Evolutionary conservation across 495 filamentous ascomycete genomes (phyloP).

Genomic region (Cairneyella variabilis): DNA sequence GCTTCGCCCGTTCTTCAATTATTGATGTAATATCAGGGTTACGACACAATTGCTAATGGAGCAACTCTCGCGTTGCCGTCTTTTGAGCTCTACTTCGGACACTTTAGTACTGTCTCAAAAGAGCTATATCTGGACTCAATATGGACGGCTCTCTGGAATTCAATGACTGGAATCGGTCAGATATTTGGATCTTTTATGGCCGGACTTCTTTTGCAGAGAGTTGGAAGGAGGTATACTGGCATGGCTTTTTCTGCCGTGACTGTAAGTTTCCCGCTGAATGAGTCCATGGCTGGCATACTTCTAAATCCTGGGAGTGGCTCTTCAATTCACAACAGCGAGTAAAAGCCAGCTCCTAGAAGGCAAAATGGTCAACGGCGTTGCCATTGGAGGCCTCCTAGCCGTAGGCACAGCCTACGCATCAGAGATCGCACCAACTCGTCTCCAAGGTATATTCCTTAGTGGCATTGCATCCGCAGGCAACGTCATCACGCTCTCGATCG

Average conservation of each 20-base stretch:
- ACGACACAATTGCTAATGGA: slow-evolving; percentile 26
- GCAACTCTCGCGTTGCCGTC: slow-evolving; percentile 27
- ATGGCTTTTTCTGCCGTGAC: slow-evolving; percentile 14
- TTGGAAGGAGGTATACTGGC: slow-evolving; percentile 22
- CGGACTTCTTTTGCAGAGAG: slow-evolving; percentile 24
- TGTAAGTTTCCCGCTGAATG: slow-evolving; percentile 5
- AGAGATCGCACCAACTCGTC: slow-evolving; percentile 24
- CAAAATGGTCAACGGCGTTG: slow-evolving; percentile 27
- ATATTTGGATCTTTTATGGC: slow-evolving; percentile 25
- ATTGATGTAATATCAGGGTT: too few relatives aligned
- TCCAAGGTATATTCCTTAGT: slow-evolving; percentile 20
- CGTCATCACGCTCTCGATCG: slow-evolving; percentile 1
- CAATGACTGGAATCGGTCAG: slow-evolving; percentile 27
- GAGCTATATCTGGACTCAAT: slow-evolving; percentile 25
- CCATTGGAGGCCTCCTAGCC: slow-evolving; percentile 25
- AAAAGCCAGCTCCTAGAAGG: slow-evolving; percentile 25
- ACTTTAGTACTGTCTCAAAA: slow-evolving; percentile 6
- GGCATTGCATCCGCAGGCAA: slow-evolving; percentile 9
- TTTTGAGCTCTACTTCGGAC: slow-evolving; percentile 29
- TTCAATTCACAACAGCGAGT: slow-evolving; percentile 21
- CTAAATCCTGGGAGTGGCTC: slow-evolving; percentile 10
- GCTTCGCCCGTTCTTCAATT: too few relatives aligned
- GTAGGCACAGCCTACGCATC: slow-evolving; percentile 29
- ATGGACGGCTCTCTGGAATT: slow-evolving; percentile 30
- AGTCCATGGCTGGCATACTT: too few relatives aligned